Conservation (phyloP, 345 rosid species). For the Pistacia integerrima region DNA sequence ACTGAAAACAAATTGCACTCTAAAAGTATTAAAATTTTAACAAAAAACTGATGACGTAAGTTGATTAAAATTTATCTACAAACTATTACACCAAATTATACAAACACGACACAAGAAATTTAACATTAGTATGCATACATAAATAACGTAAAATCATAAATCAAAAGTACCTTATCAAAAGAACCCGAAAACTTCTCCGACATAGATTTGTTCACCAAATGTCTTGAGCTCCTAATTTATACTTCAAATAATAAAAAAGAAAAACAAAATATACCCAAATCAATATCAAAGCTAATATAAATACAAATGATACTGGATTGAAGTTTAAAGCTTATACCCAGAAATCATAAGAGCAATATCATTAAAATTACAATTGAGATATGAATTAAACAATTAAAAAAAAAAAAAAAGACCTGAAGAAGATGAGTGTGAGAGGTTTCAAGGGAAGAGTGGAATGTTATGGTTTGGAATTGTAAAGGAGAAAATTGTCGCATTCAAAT, state of each 20-base stretch:
- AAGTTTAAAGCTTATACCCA: conserved; percentile 34
- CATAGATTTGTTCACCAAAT: conserved; percentile 39
- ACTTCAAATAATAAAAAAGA: neutral
- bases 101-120: neutral
- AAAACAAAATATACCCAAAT: neutral
- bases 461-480: conserved; percentile 5
- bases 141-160: neutral
- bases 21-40: neutral
- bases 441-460: conserved; percentile 19
- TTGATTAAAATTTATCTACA: neutral
- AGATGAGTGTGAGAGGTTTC: conserved; percentile 1
- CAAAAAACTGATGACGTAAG: neutral
- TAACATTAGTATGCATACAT: no score
- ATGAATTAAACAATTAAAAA: no score
- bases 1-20: neutral
- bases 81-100: neutral
- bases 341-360: neutral
- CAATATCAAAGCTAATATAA: neutral
- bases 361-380: neutral
- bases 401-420: neutral
- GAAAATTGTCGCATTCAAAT: neutral
- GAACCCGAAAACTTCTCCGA: conserved; percentile 46
- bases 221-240: conserved; percentile 35
- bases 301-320: neutral
- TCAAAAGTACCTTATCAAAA: conserved; percentile 37